These are phyloP conservation scores for Mycena crocata DNA, from an alignment of 768 basidiomycete genomes.

Conservation along the genomic window DNA sequence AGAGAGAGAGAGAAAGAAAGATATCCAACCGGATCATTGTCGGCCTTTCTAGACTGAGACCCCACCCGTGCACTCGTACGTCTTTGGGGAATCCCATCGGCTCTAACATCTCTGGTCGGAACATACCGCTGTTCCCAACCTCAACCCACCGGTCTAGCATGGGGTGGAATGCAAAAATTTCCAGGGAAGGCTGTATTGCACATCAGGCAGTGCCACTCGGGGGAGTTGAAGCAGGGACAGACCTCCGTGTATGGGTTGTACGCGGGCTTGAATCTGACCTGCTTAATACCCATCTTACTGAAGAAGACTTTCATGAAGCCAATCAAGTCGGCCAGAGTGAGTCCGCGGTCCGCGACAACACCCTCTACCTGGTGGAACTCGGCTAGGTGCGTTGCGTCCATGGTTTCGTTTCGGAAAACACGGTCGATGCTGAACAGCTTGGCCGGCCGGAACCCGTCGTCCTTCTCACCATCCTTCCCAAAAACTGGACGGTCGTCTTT, in stretches of 20 bases:
- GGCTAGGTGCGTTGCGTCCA: constrained; percentile 97
- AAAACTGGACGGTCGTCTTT: constrained; percentile 46
- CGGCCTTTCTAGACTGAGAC: constrained; percentile 92
- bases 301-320: constrained; percentile 99
- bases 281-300: constrained; percentile 95
- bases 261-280: constrained; percentile 97
- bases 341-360: constrained; percentile 92
- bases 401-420: constrained; percentile 98
- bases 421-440: constrained; percentile 98
- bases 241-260: constrained; percentile 99
- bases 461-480: constrained; percentile 46
- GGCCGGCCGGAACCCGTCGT: constrained; percentile 89
- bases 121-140: constrained; percentile 99
- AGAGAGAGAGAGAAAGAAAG: constrained; percentile 7
- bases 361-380: constrained; percentile 99
- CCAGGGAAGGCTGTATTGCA: constrained; percentile 82
- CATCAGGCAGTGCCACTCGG: not conserved
- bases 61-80: constrained; percentile 97
- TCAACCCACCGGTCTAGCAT: constrained; percentile 95
- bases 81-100: constrained; percentile 99
- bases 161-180: constrained; percentile 99
- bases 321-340: constrained; percentile 95
- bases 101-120: constrained; percentile 99
- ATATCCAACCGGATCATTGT: constrained; percentile 94
- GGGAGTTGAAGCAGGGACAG: not conserved